Evolutionary conservation across 306 rosid genomes (phyloP), one percentile per base, ranked within the genome.

Genomic region (Malus asiatica): DNA sequence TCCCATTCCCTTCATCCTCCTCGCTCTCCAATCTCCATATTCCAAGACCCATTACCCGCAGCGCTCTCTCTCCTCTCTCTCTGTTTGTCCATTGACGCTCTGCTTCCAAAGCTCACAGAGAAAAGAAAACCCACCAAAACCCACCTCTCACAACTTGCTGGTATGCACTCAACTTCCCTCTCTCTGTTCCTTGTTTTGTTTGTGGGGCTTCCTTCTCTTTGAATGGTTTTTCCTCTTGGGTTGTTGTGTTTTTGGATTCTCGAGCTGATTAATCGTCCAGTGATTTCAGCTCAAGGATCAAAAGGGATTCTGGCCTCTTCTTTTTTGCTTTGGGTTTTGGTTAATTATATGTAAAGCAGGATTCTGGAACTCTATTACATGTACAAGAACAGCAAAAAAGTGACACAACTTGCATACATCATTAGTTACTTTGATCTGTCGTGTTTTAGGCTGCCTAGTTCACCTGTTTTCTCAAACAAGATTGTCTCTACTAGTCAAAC

Each of bases 31-130:
- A 3, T 9, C 18, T 25, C 35, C 38, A 9, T 10, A 35, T 35
- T 35, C 40, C 40, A 35, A 35, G 8, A 6, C 40, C 40, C 40
- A 6, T 40, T 20, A 45, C 13, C 3, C 7, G 7, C 23, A 61
- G 23, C 11, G 13, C 42, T 9, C 52, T 6, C 35, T 55, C 30
- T 18, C 60, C 6, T 42, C 55, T 68, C 81, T 66, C 76, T 75
- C 14, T 60, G 32, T 14, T 55, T 51, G 42, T 71, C 83, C 85
- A 30, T 81, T 76, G 68, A 81, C 73, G 67, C 78, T 79, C 81
- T 52, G 62, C 14, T 40, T 35, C 66, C 58, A 51, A 19, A 71
- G n/a, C 76, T 78, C 77, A 22, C 60, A 51, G 55, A 48, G 20
- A 48, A 48, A 48, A 15, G 55, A 42, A 55, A 52, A 11, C 61